Conservation (phyloP, 2,329 filamentous ascomycete genomes). For the Monilinia vaccinii-corymbosi region DNA sequence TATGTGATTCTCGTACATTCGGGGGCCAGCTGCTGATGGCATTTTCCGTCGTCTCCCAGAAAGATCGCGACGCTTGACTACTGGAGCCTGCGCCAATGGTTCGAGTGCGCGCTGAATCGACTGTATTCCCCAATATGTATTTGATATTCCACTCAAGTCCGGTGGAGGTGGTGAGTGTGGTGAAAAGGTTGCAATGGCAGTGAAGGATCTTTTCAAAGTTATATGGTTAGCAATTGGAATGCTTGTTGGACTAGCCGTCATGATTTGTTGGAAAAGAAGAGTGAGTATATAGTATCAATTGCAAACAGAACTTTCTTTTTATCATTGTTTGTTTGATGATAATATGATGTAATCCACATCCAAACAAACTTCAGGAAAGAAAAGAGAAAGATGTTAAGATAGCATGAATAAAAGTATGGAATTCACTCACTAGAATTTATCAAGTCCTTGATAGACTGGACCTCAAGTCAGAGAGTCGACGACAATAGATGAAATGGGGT, state of each 20-base stretch:
- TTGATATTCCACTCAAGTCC: slow-evolving; percentile 14
- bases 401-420: neutral
- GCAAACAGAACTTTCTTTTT: neutral
- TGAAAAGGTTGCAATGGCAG: slow-evolving; percentile 16
- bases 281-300: neutral
- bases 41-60: slow-evolving; percentile 34
- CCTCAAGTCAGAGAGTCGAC: neutral
- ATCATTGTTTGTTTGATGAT: neutral
- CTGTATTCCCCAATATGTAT: slow-evolving; percentile 1
- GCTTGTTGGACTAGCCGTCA: slow-evolving; percentile 18
- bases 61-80: slow-evolving; percentile 13
- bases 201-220: slow-evolving; percentile 25
- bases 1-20: slow-evolving; percentile 60
- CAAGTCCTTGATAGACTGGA: neutral
- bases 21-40: slow-evolving; percentile 52
- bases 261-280: slow-evolving; percentile 1
- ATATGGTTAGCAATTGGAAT: slow-evolving; percentile 25
- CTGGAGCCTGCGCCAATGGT: slow-evolving; percentile 14
- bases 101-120: neutral
- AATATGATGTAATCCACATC: neutral
- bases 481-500: slow-evolving; percentile 2
- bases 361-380: neutral
- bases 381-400: neutral
- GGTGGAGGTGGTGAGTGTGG: slow-evolving; percentile 10
- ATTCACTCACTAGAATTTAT: slow-evolving; percentile 7